phyloP scores from a whole-genome alignment of 768 basidiomycete genomes.

The Amyloporia xantha region DNA sequence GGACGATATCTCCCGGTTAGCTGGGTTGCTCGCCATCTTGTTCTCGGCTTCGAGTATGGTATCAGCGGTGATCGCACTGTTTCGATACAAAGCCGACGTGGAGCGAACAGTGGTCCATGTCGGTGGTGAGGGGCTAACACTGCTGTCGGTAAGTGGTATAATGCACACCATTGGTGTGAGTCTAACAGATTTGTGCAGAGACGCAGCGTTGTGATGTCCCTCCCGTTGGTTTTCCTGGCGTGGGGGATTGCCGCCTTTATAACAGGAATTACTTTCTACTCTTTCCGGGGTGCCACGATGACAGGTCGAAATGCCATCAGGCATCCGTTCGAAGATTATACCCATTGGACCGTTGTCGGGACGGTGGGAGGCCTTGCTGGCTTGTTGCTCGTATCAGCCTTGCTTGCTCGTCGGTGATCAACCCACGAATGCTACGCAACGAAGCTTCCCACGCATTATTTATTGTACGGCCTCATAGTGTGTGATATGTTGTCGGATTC shows the following conservation, averaged over 20 bases:
- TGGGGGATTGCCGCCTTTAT: slow-evolving; percentile 69
- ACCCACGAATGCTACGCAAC: too few species aligned
- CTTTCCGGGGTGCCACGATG: slow-evolving; percentile 45
- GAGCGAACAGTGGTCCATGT: slow-evolving; percentile 40
- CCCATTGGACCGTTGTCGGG: slow-evolving; percentile 57
- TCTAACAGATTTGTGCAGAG: slow-evolving; percentile 29
- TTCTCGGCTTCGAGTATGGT: slow-evolving; percentile 66
- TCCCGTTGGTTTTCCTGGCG: slow-evolving; percentile 67
- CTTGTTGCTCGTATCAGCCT: slow-evolving; percentile 48
- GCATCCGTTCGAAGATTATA: slow-evolving; percentile 50
- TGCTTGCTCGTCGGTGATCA: slow-evolving; percentile 20
- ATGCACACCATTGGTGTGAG: background rate
- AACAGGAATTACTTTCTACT: slow-evolving; percentile 57
- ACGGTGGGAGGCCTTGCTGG: slow-evolving; percentile 59
- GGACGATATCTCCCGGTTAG: slow-evolving; percentile 54
- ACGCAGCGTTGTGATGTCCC: slow-evolving; percentile 58
- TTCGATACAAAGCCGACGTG: slow-evolving; percentile 63
- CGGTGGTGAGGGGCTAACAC: slow-evolving; percentile 49
- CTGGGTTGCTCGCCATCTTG: slow-evolving; percentile 60
- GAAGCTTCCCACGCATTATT: too few species aligned
- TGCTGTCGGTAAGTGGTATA: slow-evolving; percentile 35
- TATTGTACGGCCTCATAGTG: too few species aligned
- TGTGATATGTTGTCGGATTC: too few species aligned
- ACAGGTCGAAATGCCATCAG: slow-evolving; percentile 30
- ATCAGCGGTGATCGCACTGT: slow-evolving; percentile 61